Base-by-base conservation (phyloP, 2,329 filamentous ascomycete species). In the Cryphonectria parasitica region DNA sequence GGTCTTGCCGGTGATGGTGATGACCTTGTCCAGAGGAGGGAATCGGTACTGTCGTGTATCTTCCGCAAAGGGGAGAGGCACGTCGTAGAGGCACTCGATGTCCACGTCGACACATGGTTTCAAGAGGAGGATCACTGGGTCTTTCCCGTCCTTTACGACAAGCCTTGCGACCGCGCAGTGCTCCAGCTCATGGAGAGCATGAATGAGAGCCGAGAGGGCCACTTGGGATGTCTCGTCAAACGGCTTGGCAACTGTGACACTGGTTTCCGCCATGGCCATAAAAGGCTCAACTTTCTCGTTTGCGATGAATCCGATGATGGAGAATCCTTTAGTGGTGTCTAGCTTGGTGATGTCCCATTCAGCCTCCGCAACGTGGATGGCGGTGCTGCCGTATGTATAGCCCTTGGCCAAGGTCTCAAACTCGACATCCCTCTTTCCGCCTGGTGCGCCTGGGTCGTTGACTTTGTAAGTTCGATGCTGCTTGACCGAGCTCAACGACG, bases 1-100 rank as follows among this genome's bases (percentile, higher is more conserved):
- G 11, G 88, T 87, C 74, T 93, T 92, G 0, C 95, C 95, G 15
- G 90, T 94, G n/a, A 97, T 87, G 0, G 95, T 98, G 71, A 97
- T 83, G 39, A 98, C 91, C 73, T 89, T 92, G 78, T 97, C 95
- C 15, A 99, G 83, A 0, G 95, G 93, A 7, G 96, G 94, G 75
- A 99, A 99, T 70, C 90, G 91, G 79, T 98, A 98, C n/a, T 87
- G 87, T 49, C 96, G 89, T 64, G 98, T 86, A 77, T 99, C 96
- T 82, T 99, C 96, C 2, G 94, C 91, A 77, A 98, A 99, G 0
- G 96, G 96, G 7, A 98, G 84, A 49, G 96, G 94, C 0, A 97
- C 87, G 77, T 99, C 96, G 73, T 97, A 90, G 1, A 99, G 85
- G 75, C 93, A 95, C 79, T 98, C 95, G 74, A 93, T 89, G 36